These are phyloP conservation scores for Ceraceosorus bombacis DNA, from an alignment of 1,284 basidiomycete genomes.

Conservation along the genomic window DNA sequence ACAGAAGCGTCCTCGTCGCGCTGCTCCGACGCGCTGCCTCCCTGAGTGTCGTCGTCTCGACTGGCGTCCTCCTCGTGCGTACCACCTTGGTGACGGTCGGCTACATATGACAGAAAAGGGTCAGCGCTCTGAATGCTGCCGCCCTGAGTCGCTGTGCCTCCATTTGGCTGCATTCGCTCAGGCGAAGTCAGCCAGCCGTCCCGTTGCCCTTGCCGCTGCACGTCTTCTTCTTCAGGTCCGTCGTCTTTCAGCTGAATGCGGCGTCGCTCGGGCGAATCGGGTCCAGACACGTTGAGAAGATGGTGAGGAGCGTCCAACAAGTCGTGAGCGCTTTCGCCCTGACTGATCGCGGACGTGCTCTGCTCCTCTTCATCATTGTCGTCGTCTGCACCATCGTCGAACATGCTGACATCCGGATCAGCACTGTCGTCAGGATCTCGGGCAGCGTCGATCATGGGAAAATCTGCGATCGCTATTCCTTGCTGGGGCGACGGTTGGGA, in stretches of 20 bases:
- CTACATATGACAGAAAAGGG: constrained; percentile 2
- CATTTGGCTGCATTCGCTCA: background rate
- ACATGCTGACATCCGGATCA: constrained; percentile 19
- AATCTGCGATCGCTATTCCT: constrained; percentile 8
- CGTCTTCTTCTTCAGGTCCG: background rate
- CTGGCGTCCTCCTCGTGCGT: background rate
- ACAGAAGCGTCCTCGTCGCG: too few species aligned
- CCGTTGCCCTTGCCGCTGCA: background rate
- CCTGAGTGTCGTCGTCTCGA: too few species aligned
- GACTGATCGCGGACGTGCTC: background rate
- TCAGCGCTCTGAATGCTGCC: constrained; percentile 1
- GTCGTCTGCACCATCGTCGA: constrained; percentile 25
- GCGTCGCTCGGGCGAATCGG: constrained; percentile 1
- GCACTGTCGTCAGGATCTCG: constrained; percentile 13
- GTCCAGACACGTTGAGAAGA: constrained; percentile 17
- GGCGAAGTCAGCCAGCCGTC: constrained; percentile 9
- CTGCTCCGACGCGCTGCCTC: too few species aligned
- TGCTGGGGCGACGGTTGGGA: background rate
- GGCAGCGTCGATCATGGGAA: constrained; percentile 5
- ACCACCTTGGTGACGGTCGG: background rate
- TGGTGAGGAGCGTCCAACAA: constrained; percentile 25
- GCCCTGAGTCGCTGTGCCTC: background rate
- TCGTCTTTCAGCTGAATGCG: background rate
- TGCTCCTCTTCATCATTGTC: constrained; percentile 13
- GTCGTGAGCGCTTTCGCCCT: background rate